Evolutionary conservation across 75 land plant species (phyloP).

Genomic region (Cunninghamia lanceolata): DNA sequence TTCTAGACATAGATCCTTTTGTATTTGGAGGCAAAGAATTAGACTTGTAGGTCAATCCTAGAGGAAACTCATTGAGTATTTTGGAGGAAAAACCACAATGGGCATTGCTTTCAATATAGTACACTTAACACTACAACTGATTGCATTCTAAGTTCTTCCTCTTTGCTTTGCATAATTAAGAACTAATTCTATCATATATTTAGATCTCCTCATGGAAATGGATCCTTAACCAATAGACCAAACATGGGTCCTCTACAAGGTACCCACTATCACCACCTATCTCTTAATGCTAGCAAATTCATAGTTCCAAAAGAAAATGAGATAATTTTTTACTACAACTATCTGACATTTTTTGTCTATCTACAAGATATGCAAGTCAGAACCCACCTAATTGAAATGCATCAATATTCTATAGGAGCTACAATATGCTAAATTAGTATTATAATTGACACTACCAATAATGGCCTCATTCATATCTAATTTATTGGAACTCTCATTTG

Average conservation of each 20-base stretch:
- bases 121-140: too few species aligned
- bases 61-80: too few species aligned
- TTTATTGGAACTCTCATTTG: background rate
- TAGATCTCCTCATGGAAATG: too few species aligned
- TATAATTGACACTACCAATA: background rate
- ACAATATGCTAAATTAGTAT: too few species aligned
- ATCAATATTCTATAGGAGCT: background rate
- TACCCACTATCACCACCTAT: background rate
- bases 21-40: too few species aligned
- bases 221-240: background rate
- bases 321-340: background rate
- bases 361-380: too few species aligned
- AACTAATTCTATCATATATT: background rate
- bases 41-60: too few species aligned
- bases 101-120: too few species aligned
- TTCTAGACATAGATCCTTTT: too few species aligned
- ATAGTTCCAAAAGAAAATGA: background rate
- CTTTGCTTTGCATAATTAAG: background rate
- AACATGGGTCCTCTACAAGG: background rate
- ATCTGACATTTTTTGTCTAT: too few species aligned
- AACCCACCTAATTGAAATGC: background rate
- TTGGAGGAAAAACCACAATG: too few species aligned
- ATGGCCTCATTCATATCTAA: background rate
- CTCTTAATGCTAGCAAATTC: background rate
- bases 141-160: too few species aligned